These are phyloP conservation scores for Mercurialis annua DNA, from an alignment of 345 rosid genomes.

Conservation along the genomic window DNA sequence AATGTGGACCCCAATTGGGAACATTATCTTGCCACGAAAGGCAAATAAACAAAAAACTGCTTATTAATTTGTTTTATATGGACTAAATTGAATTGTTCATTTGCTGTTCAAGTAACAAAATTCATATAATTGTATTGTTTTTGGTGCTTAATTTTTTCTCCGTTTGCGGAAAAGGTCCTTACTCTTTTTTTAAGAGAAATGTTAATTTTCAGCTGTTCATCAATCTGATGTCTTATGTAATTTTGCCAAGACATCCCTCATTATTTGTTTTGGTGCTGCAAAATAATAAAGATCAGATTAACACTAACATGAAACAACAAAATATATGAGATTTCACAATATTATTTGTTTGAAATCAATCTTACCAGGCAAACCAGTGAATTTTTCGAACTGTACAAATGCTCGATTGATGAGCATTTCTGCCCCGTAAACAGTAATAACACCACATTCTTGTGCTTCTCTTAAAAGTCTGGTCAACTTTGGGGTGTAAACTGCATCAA, in stretches of 20 bases:
- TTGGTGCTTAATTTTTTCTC: too few relatives aligned
- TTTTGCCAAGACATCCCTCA: conserved; percentile 49
- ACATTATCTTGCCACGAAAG: too few relatives aligned
- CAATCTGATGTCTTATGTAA: too few relatives aligned
- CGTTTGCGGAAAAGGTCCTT: too few relatives aligned
- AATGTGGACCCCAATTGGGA: too few relatives aligned
- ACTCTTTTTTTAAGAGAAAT: too few relatives aligned
- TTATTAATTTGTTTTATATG: too few relatives aligned
- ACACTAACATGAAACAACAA: not conserved
- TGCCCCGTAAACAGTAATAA: conserved; percentile 42
- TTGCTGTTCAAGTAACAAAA: too few relatives aligned
- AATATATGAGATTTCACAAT: not conserved
- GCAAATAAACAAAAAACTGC: too few relatives aligned
- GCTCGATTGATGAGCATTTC: conserved; percentile 62
- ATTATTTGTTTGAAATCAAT: not conserved
- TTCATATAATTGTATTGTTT: too few relatives aligned
- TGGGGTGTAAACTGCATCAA: conserved; percentile 61
- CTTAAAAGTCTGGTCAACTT: conserved; percentile 51
- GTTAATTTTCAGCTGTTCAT: too few relatives aligned
- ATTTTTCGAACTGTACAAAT: conserved; percentile 53
- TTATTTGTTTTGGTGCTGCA: conserved; percentile 52
- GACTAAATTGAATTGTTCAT: too few relatives aligned
- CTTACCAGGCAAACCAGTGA: conserved; percentile 63
- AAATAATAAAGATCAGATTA: not conserved
- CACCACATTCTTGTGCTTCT: conserved; percentile 59